These are phyloP conservation scores for Turnera subulata DNA, from an alignment of 345 rosid genomes.

Conservation along the genomic window DNA sequence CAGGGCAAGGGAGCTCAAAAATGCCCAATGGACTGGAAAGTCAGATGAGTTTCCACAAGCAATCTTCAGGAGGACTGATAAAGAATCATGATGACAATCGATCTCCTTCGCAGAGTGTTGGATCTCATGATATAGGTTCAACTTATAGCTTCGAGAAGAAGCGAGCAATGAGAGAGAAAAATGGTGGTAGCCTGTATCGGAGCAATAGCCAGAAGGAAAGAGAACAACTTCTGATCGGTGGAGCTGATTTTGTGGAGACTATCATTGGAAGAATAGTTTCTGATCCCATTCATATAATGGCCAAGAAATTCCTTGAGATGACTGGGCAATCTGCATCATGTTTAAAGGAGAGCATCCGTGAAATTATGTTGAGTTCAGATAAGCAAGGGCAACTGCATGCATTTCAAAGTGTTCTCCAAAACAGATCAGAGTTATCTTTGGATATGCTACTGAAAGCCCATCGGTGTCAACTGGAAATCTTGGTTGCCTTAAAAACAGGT, in stretches of 20 bases:
- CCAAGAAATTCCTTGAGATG: slow-evolving; percentile 77
- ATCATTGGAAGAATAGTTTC: slow-evolving; percentile 59
- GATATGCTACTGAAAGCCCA: slow-evolving; percentile 60
- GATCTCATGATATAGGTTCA: slow-evolving; percentile 64
- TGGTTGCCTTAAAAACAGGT: slow-evolving; percentile 79
- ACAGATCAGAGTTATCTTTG: slow-evolving; percentile 57
- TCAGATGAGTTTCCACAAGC: slow-evolving; percentile 67
- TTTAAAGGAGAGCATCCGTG: slow-evolving; percentile 73
- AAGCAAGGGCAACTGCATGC: slow-evolving; percentile 51
- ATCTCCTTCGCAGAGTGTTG: slow-evolving; percentile 60
- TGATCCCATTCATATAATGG: slow-evolving; percentile 70
- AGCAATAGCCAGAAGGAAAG: slow-evolving; percentile 57
- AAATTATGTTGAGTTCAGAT: slow-evolving; percentile 60
- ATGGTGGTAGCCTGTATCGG: slow-evolving; percentile 53
- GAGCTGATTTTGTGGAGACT: slow-evolving; percentile 69
- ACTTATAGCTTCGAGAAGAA: slow-evolving; percentile 60
- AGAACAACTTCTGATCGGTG: slow-evolving; percentile 46
- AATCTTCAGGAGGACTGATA: slow-evolving; percentile 26
- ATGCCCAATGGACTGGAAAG: slow-evolving; percentile 52
- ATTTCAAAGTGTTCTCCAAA: slow-evolving; percentile 53
- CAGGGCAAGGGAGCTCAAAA: slow-evolving; percentile 50
- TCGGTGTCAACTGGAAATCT: slow-evolving; percentile 73
- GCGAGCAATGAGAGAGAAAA: slow-evolving; percentile 46
- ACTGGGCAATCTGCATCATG: slow-evolving; percentile 48
- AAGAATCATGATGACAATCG: slow-evolving; percentile 43